Evolutionary conservation across 2,329 filamentous ascomycete species (phyloP).

Genomic region (Thelonectria olida): DNA sequence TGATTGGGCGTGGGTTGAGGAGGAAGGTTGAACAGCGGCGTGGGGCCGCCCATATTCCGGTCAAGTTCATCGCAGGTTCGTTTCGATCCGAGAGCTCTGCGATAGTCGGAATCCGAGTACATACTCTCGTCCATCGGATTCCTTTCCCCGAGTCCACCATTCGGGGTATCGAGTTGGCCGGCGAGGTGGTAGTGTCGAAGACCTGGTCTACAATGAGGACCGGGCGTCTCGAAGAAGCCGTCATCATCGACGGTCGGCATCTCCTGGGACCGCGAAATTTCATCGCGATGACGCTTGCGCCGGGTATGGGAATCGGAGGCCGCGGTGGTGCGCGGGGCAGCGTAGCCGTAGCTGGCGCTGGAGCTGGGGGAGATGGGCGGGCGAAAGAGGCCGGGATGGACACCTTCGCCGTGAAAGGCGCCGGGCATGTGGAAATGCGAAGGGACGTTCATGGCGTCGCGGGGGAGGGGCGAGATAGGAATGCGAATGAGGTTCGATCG

Average conservation of each 20-base stretch:
- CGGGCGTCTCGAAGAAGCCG: slow-evolving; percentile 35
- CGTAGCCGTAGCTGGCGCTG: slow-evolving; percentile 50
- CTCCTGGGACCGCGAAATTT: slow-evolving; percentile 39
- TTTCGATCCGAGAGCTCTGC: slow-evolving; percentile 61
- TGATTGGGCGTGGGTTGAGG: slow-evolving; percentile 42
- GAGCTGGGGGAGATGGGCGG: slow-evolving; percentile 55
- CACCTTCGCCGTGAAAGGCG: slow-evolving; percentile 46
- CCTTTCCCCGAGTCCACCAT: slow-evolving; percentile 42
- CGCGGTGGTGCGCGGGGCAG: slow-evolving; percentile 30
- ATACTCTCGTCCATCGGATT: slow-evolving; percentile 61
- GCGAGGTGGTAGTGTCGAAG: slow-evolving; percentile 57
- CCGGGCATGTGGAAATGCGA: slow-evolving; percentile 49
- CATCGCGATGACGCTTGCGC: slow-evolving; percentile 55
- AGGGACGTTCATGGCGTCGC: slow-evolving; percentile 38
- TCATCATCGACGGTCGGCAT: slow-evolving; percentile 30
- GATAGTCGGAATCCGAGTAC: slow-evolving; percentile 66
- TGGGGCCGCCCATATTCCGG: slow-evolving; percentile 43
- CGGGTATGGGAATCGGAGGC: slow-evolving; percentile 46
- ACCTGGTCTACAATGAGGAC: slow-evolving; percentile 24
- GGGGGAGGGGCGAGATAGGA: slow-evolving; percentile 1
- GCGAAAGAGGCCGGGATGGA: slow-evolving; percentile 58
- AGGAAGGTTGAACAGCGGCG: slow-evolving; percentile 45
- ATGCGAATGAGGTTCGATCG: slow-evolving; percentile 12
- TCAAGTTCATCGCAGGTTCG: slow-evolving; percentile 50
- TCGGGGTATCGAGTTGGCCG: slow-evolving; percentile 62